Conservation (phyloP, 2,329 filamentous ascomycete genomes). For the Cladosporium sp. region DNA sequence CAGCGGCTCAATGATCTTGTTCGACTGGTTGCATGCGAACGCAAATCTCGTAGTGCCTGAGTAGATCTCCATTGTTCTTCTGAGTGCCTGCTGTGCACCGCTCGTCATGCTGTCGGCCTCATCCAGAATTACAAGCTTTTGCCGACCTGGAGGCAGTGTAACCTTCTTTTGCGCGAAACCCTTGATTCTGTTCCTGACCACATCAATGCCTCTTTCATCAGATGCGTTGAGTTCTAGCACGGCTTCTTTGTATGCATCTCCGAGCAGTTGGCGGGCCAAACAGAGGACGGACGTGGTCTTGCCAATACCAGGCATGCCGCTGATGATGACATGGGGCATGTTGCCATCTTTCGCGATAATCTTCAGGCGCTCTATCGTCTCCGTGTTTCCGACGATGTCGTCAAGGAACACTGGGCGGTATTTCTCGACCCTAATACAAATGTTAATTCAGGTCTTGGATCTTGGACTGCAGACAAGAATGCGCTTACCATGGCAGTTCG, state of each 20-base stretch:
- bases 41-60: constrained; percentile 94
- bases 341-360: constrained; percentile 98
- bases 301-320: constrained; percentile 98
- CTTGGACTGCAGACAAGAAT: not conserved
- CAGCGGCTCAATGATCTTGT: constrained; percentile 99
- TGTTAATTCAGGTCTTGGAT: not conserved
- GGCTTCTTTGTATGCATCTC: constrained; percentile 93
- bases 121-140: constrained; percentile 96
- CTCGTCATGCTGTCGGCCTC: constrained; percentile 97
- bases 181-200: constrained; percentile 95
- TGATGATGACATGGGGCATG: constrained; percentile 99
- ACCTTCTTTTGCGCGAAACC: constrained; percentile 99
- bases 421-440: constrained; percentile 79
- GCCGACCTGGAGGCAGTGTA: constrained; percentile 80
- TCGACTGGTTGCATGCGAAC: constrained; percentile 97
- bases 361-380: constrained; percentile 94
- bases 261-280: constrained; percentile 83
- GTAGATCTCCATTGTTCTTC: constrained; percentile 98
- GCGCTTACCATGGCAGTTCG: constrained; percentile 70
- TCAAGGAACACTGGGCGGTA: constrained; percentile 93
- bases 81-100: constrained; percentile 89
- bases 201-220: constrained; percentile 94
- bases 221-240: constrained; percentile 94
- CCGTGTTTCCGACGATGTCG: constrained; percentile 95
- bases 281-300: constrained; percentile 96